These are phyloP conservation scores for Annulohypoxylon truncatum DNA, from an alignment of 2,329 filamentous ascomycete species.

Conservation along the genomic window DNA sequence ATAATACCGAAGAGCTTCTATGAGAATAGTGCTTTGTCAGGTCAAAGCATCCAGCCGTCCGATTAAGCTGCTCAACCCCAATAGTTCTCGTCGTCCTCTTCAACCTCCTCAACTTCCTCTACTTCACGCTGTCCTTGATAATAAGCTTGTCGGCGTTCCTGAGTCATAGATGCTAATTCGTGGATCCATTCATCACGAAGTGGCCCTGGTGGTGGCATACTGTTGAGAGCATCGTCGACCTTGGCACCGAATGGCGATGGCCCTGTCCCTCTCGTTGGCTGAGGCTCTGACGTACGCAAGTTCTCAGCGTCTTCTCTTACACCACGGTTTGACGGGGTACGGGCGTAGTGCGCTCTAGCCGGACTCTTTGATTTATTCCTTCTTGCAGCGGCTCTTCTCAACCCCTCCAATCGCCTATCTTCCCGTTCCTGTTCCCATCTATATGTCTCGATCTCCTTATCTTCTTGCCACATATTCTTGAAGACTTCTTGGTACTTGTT, in stretches of 20 bases:
- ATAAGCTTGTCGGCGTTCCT: background rate
- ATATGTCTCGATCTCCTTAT: conserved; percentile 23
- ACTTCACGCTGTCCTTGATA: background rate
- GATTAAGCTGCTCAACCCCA: background rate
- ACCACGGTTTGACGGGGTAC: background rate
- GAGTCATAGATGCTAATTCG: background rate
- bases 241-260: conserved; percentile 4
- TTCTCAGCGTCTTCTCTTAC: background rate
- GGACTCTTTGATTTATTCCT: too few species aligned
- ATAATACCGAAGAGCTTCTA: background rate
- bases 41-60: background rate
- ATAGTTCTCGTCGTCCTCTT: background rate
- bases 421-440: conserved; percentile 10
- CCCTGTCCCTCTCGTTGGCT: background rate
- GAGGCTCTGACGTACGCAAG: background rate
- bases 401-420: conserved; percentile 8
- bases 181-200: conserved; percentile 11
- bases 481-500: conserved; percentile 40
- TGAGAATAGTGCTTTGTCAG: background rate
- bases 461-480: conserved; percentile 43
- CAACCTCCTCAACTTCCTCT: background rate
- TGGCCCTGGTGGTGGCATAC: background rate
- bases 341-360: background rate
- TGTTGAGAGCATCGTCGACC: conserved; percentile 1
- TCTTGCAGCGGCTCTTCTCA: background rate